These are phyloP conservation scores for Aphanoascus verrucosus DNA, from an alignment of 2,329 filamentous ascomycete genomes.

Conservation along the genomic window DNA sequence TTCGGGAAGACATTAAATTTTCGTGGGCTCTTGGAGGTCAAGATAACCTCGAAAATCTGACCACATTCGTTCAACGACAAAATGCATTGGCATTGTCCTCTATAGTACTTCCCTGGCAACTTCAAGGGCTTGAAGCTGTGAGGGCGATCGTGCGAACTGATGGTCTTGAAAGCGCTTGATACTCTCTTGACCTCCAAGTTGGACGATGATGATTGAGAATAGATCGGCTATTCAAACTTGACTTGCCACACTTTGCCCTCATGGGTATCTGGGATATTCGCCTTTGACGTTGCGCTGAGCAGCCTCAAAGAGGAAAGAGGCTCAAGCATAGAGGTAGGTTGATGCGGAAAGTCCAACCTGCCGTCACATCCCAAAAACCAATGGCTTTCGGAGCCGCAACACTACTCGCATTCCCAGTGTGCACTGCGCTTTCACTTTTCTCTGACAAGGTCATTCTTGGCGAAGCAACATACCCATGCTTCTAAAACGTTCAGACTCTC, in stretches of 20 bases:
- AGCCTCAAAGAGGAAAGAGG: neutral
- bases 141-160: neutral
- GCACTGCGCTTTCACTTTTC: neutral
- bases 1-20: constrained; percentile 35
- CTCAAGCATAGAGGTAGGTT: constrained; percentile 4
- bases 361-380: neutral
- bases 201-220: too few relatives aligned
- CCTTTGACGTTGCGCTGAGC: neutral
- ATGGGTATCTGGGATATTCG: neutral
- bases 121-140: neutral
- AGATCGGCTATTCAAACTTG: neutral
- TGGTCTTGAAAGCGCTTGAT: neutral
- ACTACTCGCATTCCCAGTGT: neutral
- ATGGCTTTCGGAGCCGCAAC: neutral
- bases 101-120: neutral
- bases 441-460: too few relatives aligned
- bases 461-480: neutral
- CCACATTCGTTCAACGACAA: constrained; percentile 42
- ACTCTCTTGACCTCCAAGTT: neutral
- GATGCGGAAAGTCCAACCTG: neutral
- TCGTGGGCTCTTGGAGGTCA: constrained; percentile 37
- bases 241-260: neutral
- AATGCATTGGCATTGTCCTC: too few relatives aligned
- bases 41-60: constrained; percentile 38
- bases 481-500: too few relatives aligned